Percentiles rank a stretch among this genome's conserved stretches.
Evolutionary conservation across 306 rosid genomes (phyloP).

Genomic region (Hippophae tibetana): DNA sequence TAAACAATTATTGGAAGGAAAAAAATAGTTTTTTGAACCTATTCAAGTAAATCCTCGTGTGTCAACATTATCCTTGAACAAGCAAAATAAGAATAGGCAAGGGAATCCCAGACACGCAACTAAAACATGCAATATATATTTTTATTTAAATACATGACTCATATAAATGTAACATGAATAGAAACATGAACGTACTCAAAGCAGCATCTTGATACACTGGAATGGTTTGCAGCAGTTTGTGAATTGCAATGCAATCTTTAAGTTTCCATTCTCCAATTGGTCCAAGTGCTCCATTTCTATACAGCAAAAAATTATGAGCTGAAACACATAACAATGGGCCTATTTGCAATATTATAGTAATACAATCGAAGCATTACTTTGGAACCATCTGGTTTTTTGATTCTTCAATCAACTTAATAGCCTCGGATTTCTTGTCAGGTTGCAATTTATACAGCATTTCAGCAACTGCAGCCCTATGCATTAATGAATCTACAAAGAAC

Average conservation of each 20-base stretch:
- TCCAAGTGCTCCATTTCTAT: conserved; percentile 70
- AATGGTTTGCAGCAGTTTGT: conserved; percentile 60
- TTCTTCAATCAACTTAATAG: conserved; percentile 67
- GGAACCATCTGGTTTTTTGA: conserved; percentile 50
- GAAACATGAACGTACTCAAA: conserved; percentile 40
- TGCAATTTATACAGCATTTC: conserved; percentile 66
- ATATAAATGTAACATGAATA: too few relatives aligned
- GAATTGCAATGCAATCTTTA: conserved; percentile 64
- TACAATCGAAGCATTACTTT: conserved; percentile 27
- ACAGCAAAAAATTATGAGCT: conserved; percentile 14
- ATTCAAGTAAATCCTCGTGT: not conserved
- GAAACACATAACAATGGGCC: not conserved
- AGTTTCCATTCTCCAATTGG: conserved; percentile 65
- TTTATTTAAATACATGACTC: too few relatives aligned
- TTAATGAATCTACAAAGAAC: conserved; percentile 63
- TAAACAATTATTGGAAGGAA: too few relatives aligned
- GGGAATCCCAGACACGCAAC: too few relatives aligned
- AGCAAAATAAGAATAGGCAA: too few relatives aligned
- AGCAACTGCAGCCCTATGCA: conserved; percentile 84
- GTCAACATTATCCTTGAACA: not conserved
- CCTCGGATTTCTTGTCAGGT: conserved; percentile 55
- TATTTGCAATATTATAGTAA: not conserved
- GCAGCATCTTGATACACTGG: conserved; percentile 56
- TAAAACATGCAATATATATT: too few relatives aligned
- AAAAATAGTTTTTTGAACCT: too few relatives aligned